Conservation (phyloP, 2,329 filamentous ascomycete species). For the Parasarocladium wereldwijsianum region DNA sequence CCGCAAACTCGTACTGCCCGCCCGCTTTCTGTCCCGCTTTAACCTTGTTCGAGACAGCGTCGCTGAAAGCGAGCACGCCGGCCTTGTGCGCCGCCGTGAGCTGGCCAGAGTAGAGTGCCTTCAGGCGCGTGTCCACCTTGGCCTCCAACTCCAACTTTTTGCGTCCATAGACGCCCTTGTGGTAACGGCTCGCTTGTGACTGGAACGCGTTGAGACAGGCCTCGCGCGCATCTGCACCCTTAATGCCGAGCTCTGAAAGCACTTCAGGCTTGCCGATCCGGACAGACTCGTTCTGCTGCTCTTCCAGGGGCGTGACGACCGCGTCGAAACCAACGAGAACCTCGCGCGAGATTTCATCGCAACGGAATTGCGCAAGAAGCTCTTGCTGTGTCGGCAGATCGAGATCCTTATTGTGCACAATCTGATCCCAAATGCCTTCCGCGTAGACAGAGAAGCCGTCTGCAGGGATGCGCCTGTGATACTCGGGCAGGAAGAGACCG, state of each 20-base stretch:
- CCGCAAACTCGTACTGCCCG: constrained; percentile 81
- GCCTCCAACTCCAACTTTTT: constrained; percentile 74
- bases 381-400: constrained; percentile 96
- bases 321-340: constrained; percentile 74
- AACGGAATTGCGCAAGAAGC: constrained; percentile 88
- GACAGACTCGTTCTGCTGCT: constrained; percentile 62
- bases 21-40: constrained; percentile 90
- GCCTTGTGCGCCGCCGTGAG: constrained; percentile 78
- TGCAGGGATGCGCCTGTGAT: constrained; percentile 88
- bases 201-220: constrained; percentile 77
- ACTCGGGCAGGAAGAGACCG: constrained; percentile 81
- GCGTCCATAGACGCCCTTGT: constrained; percentile 83
- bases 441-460: constrained; percentile 95
- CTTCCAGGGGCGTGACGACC: constrained; percentile 69
- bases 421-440: constrained; percentile 93
- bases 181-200: constrained; percentile 80
- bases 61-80: constrained; percentile 70
- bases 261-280: constrained; percentile 60
- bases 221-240: constrained; percentile 56
- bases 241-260: constrained; percentile 57
- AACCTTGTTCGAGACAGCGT: constrained; percentile 73
- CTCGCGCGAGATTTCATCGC: constrained; percentile 89
- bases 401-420: constrained; percentile 95
- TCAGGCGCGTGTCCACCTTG: constrained; percentile 81
- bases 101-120: constrained; percentile 78